A percentile compares a stretch with the other conserved stretches of the same genome.
Evolutionary conservation across 176 grass and related monocot genomes (phyloP).

Genomic region (Zoysia pacifica): DNA sequence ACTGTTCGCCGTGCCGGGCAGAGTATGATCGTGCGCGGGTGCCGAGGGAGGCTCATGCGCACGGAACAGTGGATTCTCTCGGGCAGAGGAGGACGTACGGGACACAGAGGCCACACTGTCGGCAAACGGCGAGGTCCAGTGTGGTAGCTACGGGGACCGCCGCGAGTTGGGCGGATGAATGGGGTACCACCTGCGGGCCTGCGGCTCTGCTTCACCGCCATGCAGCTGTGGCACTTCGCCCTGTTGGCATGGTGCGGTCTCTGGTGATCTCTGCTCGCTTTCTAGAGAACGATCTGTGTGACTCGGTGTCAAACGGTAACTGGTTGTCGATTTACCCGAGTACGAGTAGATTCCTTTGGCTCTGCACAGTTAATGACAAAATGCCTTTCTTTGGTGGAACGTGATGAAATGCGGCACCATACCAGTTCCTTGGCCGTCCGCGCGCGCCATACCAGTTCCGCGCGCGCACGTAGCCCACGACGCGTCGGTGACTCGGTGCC

Average conservation of each 20-base stretch:
- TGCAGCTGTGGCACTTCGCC: background rate
- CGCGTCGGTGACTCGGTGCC: background rate
- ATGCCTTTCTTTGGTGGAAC: background rate
- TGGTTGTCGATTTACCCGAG: background rate
- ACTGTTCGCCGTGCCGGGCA: constrained; percentile 19
- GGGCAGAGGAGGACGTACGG: background rate
- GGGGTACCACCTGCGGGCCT: background rate
- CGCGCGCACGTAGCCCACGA: too few relatives aligned
- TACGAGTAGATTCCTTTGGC: background rate
- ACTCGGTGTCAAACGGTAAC: background rate
- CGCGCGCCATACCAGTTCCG: background rate
- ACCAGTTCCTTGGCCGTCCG: background rate
- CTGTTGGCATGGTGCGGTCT: background rate
- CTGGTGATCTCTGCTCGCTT: background rate
- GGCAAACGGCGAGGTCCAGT: background rate
- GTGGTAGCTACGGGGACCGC: background rate
- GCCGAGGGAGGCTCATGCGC: background rate
- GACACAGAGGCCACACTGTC: background rate
- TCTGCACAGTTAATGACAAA: background rate
- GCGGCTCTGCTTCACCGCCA: background rate
- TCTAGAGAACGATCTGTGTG: background rate
- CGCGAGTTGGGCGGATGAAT: background rate
- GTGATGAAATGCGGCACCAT: background rate
- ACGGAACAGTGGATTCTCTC: background rate
- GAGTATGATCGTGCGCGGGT: background rate